Base-by-base conservation (phyloP, 352 stramenopile genomes). In the Phytophthora pistaciae region DNA sequence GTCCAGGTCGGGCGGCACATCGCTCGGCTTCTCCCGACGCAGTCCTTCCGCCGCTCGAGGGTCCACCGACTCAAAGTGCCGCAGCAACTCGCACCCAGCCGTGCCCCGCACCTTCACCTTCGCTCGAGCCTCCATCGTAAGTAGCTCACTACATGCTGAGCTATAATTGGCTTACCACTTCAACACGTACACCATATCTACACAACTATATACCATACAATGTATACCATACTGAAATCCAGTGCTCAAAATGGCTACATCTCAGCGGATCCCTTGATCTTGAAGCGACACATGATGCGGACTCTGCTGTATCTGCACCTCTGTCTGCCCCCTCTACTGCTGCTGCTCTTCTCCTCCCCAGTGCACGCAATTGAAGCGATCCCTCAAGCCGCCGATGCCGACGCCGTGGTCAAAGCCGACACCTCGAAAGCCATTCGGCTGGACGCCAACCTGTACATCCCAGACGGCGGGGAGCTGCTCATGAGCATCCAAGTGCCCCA, bases 381-480 rank as follows among this genome's bases (percentile, higher is more conserved):
- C 23, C 79, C 85, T 1, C 85, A 80, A 62, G 82, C 85, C 36
- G 60, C 75, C 0, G 84, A 91, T 72, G 78, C 83, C 11, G 38
- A 88, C 60, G 80, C 77, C 0, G 57, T 85, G 20, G 79, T 91
- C 18, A 84, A 91, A 42, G 60, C 67, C 33, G 68, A 84, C 53
- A 68, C 80, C 2, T 74, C 59, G 52, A 88, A 82, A 77, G 74
- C 84, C 29, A 69, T 95, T 23, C 85, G 80, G 10, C 55, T 95
- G 27, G 81, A 92, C 23, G 85, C 87, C 10, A 93, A 93, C 40
- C 60, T 95, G 6, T 68, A 83, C 53, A 94, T 95, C 25, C 86
- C 86, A 0, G 88, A 93, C 58, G 88, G 84, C 2, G 74, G 86
- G 14, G 86, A 93, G 69, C 56, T 95, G 21, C 72, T 92, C 0